Evolutionary conservation across 768 basidiomycete species (phyloP).

Genomic region (Pulveroboletus sp.): DNA sequence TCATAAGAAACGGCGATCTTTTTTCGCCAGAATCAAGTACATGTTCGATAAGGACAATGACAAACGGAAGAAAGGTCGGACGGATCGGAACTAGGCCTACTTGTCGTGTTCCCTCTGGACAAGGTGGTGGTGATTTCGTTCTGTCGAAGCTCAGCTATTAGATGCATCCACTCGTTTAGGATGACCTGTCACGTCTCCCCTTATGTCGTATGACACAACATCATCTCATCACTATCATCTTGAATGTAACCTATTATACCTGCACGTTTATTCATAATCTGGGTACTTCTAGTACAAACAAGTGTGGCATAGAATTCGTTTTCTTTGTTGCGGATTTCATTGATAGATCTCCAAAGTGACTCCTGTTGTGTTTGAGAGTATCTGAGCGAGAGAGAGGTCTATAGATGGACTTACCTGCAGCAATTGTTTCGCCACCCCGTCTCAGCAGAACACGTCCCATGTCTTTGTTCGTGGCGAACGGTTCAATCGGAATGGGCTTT

Average conservation of each 20-base stretch:
- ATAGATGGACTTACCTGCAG: slow-evolving; percentile 56
- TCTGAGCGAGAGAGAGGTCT: neutral
- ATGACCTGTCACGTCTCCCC: slow-evolving; percentile 17
- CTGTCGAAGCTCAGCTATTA: neutral
- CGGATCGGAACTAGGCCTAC: slow-evolving; percentile 17
- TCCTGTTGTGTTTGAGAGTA: slow-evolving; percentile 30
- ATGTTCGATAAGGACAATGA: slow-evolving; percentile 49
- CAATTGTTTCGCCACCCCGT: slow-evolving; percentile 89
- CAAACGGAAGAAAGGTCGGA: slow-evolving; percentile 36
- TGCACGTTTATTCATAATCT: slow-evolving; percentile 8
- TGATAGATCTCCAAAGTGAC: slow-evolving; percentile 39
- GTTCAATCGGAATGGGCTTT: slow-evolving; percentile 77
- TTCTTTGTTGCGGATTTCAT: slow-evolving; percentile 14
- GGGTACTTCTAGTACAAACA: slow-evolving; percentile 1
- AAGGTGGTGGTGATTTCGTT: neutral
- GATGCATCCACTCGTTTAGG: neutral
- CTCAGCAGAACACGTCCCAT: slow-evolving; percentile 92
- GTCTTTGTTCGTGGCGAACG: slow-evolving; percentile 84
- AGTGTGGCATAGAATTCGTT: slow-evolving; percentile 6
- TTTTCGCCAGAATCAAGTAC: slow-evolving; percentile 50
- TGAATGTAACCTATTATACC: slow-evolving; percentile 22
- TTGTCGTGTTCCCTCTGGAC: neutral
- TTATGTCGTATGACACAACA: slow-evolving; percentile 12
- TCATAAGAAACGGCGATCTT: slow-evolving; percentile 49
- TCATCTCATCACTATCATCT: slow-evolving; percentile 6